These are phyloP conservation scores for Veloporphyrellus conicus DNA, from an alignment of 1,284 basidiomycete species.

Conservation along the genomic window DNA sequence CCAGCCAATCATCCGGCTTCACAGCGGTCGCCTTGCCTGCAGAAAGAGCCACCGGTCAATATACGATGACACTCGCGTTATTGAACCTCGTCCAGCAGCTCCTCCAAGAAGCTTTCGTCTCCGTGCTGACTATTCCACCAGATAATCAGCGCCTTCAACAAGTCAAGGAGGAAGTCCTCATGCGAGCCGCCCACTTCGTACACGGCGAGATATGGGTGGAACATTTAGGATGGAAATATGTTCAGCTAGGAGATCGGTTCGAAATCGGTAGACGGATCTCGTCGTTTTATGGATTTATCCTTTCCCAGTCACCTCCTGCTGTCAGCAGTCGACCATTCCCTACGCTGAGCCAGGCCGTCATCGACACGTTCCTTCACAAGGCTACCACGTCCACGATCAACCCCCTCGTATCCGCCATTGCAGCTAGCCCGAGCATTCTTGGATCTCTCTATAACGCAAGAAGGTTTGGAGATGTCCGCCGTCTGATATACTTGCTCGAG, in stretches of 20 bases:
- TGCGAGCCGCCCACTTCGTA: conserved; percentile 72
- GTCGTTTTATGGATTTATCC: conserved; percentile 60
- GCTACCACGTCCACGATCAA: conserved; percentile 72
- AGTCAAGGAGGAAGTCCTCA: conserved; percentile 77
- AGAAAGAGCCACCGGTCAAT: conserved; percentile 71
- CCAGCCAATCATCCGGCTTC: conserved; percentile 48
- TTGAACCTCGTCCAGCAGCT: conserved; percentile 74
- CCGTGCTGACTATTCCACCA: conserved; percentile 49
- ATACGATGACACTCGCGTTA: conserved; percentile 74
- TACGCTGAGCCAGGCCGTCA: conserved; percentile 55
- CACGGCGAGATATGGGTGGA: conserved; percentile 85
- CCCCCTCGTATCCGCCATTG: conserved; percentile 68
- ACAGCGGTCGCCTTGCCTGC: conserved; percentile 64
- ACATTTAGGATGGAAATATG: conserved; percentile 78
- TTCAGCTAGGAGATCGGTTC: conserved; percentile 71
- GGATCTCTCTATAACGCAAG: conserved; percentile 57
- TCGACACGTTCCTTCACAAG: conserved; percentile 63
- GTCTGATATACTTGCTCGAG: conserved; percentile 66
- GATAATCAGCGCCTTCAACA: conserved; percentile 58
- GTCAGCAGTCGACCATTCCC: conserved; percentile 53
- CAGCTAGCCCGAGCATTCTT: conserved; percentile 57
- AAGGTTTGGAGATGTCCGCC: conserved; percentile 63
- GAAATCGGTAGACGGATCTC: conserved; percentile 71
- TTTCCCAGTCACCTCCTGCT: conserved; percentile 58
- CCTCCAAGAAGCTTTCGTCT: conserved; percentile 66